Base-by-base conservation (phyloP, 108 stramenopile species). In the Schizochytrium sp. region DNA sequence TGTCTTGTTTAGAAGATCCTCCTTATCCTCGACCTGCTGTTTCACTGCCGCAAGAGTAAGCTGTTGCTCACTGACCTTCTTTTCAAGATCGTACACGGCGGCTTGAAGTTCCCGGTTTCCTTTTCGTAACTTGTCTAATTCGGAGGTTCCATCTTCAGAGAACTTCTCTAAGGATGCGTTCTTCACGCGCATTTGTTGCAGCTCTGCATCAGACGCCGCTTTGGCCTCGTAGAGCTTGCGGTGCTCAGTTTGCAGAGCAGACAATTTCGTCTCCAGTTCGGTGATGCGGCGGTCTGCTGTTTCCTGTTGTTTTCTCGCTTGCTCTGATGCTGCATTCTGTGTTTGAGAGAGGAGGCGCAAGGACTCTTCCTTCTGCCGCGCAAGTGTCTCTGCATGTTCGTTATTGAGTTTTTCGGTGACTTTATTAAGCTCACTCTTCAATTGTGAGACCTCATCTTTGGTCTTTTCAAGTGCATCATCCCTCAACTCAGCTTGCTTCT, bases 201-300 rank as follows among this genome's bases (percentile, higher is more conserved):
- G 47, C 15, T 55, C 53, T 10, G 76, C 53, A 17, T 83, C 76
- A 53, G 10, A 15, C 17, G 47, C 76, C 50, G 76, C 76, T 53
- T 83, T 83, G 47, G 47, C 76, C 76, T 83, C 76, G 53, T 83
- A 83, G n/a, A 83, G 50, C 28, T 83, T 83, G 50, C 76, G 76
- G 76, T 83, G 76, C 28, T 83, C 76, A 1, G 28, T 83, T 28
- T 83, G 76, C 47, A 83, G 76, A 2, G 76, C 47, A 13, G 76
- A 56, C n/a, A 83, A 53, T 40, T 83, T 47, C 76, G 76, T 47
- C 53, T 83, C 76, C 2, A 83, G 76, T 2, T 83, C 76, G 50
- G 8, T 13, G 13, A 83, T 83, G 76, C 76, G 76, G 10, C 53
- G 47, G 53, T 83, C 76, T 5, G 76, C 76, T 8, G 76, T 55